Evolutionary conservation across 495 filamentous ascomycete genomes (phyloP), one percentile per base, ranked within the genome.

Genomic region (Penicillium waksmanii): DNA sequence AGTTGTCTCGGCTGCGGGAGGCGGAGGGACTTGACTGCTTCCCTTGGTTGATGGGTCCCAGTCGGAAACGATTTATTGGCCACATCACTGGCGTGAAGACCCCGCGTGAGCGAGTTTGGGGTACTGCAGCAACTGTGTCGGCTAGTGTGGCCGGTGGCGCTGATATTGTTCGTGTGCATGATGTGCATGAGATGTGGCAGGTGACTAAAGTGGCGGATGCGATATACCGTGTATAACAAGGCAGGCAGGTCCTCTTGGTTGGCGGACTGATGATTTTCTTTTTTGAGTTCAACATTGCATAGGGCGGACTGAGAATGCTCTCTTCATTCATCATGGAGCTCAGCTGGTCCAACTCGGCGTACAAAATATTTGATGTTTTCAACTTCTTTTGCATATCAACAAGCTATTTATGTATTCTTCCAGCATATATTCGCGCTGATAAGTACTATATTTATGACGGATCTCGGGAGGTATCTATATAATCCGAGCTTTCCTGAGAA

Each of bases 81-180:
- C 80, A 77, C 58, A 80, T 96, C 34, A 96, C 92, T 3, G 92
- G 91, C 0, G 92, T 93, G 11, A 82, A 89, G 66, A 79, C 80
- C 59, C 76, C 86, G 3, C 79, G 74, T 57, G 80, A 90, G 55
- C 82, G 93, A 50, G 79, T 81, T 25, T 96, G 87, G 87, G 95
- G 95, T 4, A 97, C 94, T 0, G 94, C 92, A 11, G 92, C 89
- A 12, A 90, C 93, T 3, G 91, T 98, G 3, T 86, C 91, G 10
- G 89, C 92, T 17, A 91, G 92, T 65, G 85, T 98, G 40, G 85
- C 88, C 55, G 92, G 92, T n/a, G 95, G 95, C 3, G 95, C 93
- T 15, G 95, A 98, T 82, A 86, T 98, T 54, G 90, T 98, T 19
- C 80, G 95, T 58, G 95, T 98, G 25, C 95, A 98, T 82, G 95